A percentile compares a stretch with the other conserved stretches of the same genome.
Conservation (phyloP, 2,329 filamentous ascomycete genomes). For the Lasiodiplodia gonubiensis region DNA sequence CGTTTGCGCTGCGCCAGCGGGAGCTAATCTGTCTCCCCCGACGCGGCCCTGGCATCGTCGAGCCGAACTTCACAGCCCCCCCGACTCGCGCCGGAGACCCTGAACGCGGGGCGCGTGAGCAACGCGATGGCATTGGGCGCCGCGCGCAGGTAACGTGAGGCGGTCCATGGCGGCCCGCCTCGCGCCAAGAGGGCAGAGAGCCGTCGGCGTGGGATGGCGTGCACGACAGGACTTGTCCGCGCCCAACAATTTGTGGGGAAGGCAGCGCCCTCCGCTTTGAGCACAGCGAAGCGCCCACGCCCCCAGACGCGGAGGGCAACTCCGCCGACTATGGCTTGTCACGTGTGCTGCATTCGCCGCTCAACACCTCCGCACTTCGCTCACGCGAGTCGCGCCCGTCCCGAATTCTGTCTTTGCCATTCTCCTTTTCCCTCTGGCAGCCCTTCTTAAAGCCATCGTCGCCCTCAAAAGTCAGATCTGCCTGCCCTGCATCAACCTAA, state of each 20-base stretch:
- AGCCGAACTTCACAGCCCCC: no score
- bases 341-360: constrained; percentile 15
- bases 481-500: constrained; percentile 3
- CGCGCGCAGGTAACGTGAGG: not conserved
- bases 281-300: not conserved
- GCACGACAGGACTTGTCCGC: constrained; percentile 1
- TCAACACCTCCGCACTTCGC: constrained; percentile 21
- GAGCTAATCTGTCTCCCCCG: not conserved
- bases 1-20: not conserved
- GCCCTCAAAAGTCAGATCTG: not conserved
- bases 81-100: not conserved
- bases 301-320: constrained; percentile 8
- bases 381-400: constrained; percentile 16
- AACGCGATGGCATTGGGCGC: not conserved
- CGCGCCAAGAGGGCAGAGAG: not conserved
- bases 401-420: not conserved
- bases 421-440: not conserved
- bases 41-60: no score
- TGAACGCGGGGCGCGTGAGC: not conserved
- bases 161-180: not conserved
- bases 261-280: not conserved
- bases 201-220: not conserved
- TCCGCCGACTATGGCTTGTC: constrained; percentile 8
- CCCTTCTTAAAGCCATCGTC: not conserved
- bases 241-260: constrained; percentile 12